Conservation (phyloP, 805 yeast species). For the Ogataea nonfermentans region DNA sequence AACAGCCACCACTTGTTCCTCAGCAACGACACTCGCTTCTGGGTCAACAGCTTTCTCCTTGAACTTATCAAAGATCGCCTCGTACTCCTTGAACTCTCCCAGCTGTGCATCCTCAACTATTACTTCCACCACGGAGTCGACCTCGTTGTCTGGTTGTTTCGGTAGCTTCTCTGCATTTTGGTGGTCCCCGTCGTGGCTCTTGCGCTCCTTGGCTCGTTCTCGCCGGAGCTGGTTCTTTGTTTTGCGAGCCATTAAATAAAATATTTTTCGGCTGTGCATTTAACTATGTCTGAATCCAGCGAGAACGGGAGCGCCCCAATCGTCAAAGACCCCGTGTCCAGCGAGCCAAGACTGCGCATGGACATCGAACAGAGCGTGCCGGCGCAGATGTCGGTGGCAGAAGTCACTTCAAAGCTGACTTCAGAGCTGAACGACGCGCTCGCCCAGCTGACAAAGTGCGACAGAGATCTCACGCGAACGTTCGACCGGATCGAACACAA, state of each 20-base stretch:
- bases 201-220: conserved; percentile 41
- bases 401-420: conserved; percentile 24
- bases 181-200: background rate
- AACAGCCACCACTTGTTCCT: conserved; percentile 12
- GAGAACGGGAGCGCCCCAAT: conserved; percentile 4
- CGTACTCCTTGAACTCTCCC: conserved; percentile 13
- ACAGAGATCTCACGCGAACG: conserved; percentile 21
- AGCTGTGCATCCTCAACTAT: conserved; percentile 16
- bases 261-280: conserved; percentile 6
- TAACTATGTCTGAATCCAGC: conserved; percentile 7
- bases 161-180: background rate
- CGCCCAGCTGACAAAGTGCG: conserved; percentile 24
- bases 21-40: conserved; percentile 19
- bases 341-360: conserved; percentile 7
- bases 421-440: conserved; percentile 22
- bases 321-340: conserved; percentile 5
- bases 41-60: conserved; percentile 3
- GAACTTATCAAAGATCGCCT: conserved; percentile 25
- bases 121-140: conserved; percentile 6
- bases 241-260: conserved; percentile 30
- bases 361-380: background rate
- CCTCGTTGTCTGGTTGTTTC: conserved; percentile 1
- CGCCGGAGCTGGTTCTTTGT: conserved; percentile 55
- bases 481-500: conserved; percentile 21
- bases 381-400: conserved; percentile 22